A percentile compares a stretch with the other conserved stretches of the same genome.
Evolutionary conservation across 768 basidiomycete species (phyloP).

Genomic region (Trichaptum fuscoviolaceum): DNA sequence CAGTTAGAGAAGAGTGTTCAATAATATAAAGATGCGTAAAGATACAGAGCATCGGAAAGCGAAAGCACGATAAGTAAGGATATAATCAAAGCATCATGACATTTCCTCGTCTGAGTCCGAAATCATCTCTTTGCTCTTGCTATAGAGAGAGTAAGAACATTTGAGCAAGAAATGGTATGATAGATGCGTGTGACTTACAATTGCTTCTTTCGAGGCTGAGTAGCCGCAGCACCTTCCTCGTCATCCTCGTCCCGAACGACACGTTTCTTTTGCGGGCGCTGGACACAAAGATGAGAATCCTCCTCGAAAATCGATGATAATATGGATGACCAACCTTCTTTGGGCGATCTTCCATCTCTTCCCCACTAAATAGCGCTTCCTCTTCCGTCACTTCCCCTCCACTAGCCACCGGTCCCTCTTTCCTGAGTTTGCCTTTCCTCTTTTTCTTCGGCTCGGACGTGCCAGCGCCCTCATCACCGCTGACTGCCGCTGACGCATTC

Average conservation of each 20-base stretch:
- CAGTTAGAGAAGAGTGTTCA: conserved; percentile 11
- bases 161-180: not conserved
- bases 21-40: conserved; percentile 21
- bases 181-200: conserved; percentile 43
- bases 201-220: conserved; percentile 71
- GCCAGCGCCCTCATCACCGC: conserved; percentile 22
- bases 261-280: conserved; percentile 62
- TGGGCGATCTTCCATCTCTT: conserved; percentile 55
- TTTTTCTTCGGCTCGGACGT: conserved; percentile 65
- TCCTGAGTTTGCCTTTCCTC: conserved; percentile 63
- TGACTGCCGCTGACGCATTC: conserved; percentile 12
- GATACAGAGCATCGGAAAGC: conserved; percentile 9
- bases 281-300: not conserved
- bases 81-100: conserved; percentile 36
- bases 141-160: conserved; percentile 24
- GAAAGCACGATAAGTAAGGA: conserved; percentile 10
- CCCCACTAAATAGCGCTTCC: conserved; percentile 65
- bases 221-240: conserved; percentile 47
- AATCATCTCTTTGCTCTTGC: conserved; percentile 86
- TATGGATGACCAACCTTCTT: conserved; percentile 52
- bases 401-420: conserved; percentile 31
- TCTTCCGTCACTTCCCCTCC: conserved; percentile 57
- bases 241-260: conserved; percentile 76
- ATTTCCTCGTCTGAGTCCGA: conserved; percentile 86
- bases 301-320: not conserved